Conservation (phyloP, 257 asterid genomes). For the Solanum etuberosum region DNA sequence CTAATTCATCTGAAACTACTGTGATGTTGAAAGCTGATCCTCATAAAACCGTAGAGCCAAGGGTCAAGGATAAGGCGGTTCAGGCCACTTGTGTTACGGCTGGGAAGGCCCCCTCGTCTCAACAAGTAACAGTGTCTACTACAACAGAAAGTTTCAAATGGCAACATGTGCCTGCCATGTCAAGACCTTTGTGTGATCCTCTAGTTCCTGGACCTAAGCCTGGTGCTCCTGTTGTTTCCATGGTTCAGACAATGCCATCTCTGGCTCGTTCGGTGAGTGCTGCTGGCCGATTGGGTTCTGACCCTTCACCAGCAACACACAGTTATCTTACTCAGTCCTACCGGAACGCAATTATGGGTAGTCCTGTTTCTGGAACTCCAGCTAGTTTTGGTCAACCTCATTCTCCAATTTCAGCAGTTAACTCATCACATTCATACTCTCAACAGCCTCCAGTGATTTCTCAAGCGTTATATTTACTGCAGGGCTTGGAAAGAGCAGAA, state of each 20-base stretch:
- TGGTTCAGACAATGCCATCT: constrained; percentile 46
- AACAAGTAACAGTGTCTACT: constrained; percentile 44
- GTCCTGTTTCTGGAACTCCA: constrained; percentile 28
- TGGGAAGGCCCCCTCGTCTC: constrained; percentile 17
- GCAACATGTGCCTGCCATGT: constrained; percentile 35
- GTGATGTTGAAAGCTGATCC: constrained; percentile 19
- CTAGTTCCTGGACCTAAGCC: constrained; percentile 45
- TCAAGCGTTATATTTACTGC: constrained; percentile 30
- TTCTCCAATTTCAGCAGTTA: constrained; percentile 38
- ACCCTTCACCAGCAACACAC: constrained; percentile 38
- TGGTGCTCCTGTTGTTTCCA: constrained; percentile 34
- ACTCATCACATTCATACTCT: constrained; percentile 32
- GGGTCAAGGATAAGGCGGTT: constrained; percentile 26
- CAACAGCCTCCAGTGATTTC: constrained; percentile 30
- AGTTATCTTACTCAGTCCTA: constrained; percentile 67
- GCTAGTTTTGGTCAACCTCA: constrained; percentile 42
- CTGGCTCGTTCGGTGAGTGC: constrained; percentile 76
- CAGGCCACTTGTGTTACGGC: constrained; percentile 9
- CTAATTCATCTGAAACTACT: neutral
- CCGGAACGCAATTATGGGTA: constrained; percentile 73
- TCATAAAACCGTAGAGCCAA: constrained; percentile 22
- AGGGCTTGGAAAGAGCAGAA: constrained; percentile 44
- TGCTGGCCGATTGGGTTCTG: constrained; percentile 75
- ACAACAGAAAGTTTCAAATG: constrained; percentile 26
- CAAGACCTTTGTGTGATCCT: constrained; percentile 88